Evolutionary conservation across 2,329 filamentous ascomycete species (phyloP), one percentile per base, ranked within the genome.

Genomic region (Colletotrichum eleusines): DNA sequence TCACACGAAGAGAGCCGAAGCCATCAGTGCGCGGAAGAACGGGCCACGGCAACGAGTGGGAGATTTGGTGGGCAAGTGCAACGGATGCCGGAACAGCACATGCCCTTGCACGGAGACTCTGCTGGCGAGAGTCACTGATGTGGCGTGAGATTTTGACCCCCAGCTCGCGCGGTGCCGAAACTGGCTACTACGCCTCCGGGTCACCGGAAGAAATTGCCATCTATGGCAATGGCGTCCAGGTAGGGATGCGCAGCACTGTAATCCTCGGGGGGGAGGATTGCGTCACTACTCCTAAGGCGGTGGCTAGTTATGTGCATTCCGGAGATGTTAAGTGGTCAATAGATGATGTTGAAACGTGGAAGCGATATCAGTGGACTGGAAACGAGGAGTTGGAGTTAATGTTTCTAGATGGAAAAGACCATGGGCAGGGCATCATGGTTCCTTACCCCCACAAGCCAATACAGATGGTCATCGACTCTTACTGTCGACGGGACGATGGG

Each of bases 21-120:
- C 63, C 68, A 5, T 67, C 68, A 18, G 11, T 61, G 3, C 68
- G 68, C 28, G 68, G 63, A 3, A 35, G 63, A 23, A 67, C 68
- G 1, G 80, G 74, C 76, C 80, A 69, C 69, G 90, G 91, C 12
- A 92, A 91, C 72, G 90, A 94, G 78, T 90, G 88, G 82, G 87
- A 91, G 76, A 81, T 93, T 12, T 81, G 93, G n/a, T 91, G 89
- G 84, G 94, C 91, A 74, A 92, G 92, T 77, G 91, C 89, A 7
- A 90, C 86, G 66, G 91, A 94, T 74, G 88, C 90, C 35, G 89
- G 89, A 3, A 88, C 92, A 1, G 87, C 91, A 9, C 85, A 91
- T 66, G 89, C 88, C 11, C 81, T 94, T 0, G 87, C 86, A 0
- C 82, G 91, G 3, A 86, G 90, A 74, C 92, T 94, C 80, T 92